phyloP scores from a whole-genome alignment of 352 stramenopile genomes.

The Blastocystis sp. region DNA sequence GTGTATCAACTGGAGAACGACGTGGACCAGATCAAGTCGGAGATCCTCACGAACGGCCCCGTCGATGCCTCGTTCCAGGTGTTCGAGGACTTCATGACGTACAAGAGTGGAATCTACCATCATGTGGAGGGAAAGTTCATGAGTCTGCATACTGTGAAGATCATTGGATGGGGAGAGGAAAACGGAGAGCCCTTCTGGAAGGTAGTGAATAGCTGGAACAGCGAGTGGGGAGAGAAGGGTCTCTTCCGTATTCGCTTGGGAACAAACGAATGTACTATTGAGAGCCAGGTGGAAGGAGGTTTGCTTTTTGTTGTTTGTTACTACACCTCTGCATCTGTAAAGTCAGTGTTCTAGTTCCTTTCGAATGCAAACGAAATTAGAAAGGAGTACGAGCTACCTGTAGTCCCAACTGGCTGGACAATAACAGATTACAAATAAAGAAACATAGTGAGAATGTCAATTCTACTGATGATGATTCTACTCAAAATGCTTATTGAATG shows the following conservation, averaged over 20 bases:
- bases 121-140: constrained; percentile 64
- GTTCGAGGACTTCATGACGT: constrained; percentile 69
- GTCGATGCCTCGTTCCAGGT: constrained; percentile 65
- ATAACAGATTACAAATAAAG: not conserved
- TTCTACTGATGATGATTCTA: too few relatives aligned
- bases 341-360: not conserved
- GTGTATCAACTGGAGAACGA: constrained; percentile 59
- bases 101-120: constrained; percentile 65
- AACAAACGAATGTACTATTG: constrained; percentile 65
- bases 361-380: not conserved
- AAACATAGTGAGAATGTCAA: too few relatives aligned
- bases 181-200: constrained; percentile 65
- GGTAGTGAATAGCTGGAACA: constrained; percentile 65
- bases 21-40: constrained; percentile 63
- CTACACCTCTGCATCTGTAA: not conserved
- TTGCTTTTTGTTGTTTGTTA: not conserved
- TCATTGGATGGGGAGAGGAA: constrained; percentile 66
- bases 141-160: constrained; percentile 65
- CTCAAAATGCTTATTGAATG: too few relatives aligned
- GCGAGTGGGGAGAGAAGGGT: constrained; percentile 67
- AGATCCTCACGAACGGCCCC: constrained; percentile 45
- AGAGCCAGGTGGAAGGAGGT: constrained; percentile 59
- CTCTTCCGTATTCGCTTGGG: constrained; percentile 67
- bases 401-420: not conserved
- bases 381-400: not conserved